Conservation (phyloP, 306 rosid species). For the Medicago arabica region DNA sequence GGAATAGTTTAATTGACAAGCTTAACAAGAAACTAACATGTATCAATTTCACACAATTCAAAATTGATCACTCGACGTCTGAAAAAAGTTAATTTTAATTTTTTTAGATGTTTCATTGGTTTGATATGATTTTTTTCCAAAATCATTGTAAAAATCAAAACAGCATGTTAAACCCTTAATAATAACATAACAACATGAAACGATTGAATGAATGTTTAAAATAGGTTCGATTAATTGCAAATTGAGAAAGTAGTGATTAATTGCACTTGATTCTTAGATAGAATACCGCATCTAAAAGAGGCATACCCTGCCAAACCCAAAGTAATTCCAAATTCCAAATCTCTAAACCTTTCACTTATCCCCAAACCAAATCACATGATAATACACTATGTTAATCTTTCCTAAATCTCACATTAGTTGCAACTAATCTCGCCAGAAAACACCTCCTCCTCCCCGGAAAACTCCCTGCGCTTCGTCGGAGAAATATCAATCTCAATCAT, state of each 20-base stretch:
- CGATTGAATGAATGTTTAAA: background rate
- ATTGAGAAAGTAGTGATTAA: conserved; percentile 3
- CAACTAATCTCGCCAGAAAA: conserved; percentile 52
- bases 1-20: too few species aligned
- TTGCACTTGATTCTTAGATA: conserved; percentile 40
- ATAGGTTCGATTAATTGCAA: background rate
- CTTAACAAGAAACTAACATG: too few species aligned
- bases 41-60: too few species aligned
- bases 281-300: conserved; percentile 43
- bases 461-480: conserved; percentile 47
- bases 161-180: too few species aligned
- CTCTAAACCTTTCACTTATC: conserved; percentile 34
- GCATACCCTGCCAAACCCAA: conserved; percentile 31
- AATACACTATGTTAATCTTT: conserved; percentile 37
- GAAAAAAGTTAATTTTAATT: too few species aligned
- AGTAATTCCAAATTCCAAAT: conserved; percentile 27
- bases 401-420: conserved; percentile 46
- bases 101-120: too few species aligned
- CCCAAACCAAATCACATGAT: conserved; percentile 40
- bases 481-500: conserved; percentile 65
- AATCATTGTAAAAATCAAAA: too few species aligned
- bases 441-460: conserved; percentile 45
- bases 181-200: too few species aligned
- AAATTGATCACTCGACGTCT: too few species aligned
- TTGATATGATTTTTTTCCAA: too few species aligned